These are phyloP conservation scores for Pythium apleroticum DNA, from an alignment of 352 stramenopile genomes.

Conservation along the genomic window DNA sequence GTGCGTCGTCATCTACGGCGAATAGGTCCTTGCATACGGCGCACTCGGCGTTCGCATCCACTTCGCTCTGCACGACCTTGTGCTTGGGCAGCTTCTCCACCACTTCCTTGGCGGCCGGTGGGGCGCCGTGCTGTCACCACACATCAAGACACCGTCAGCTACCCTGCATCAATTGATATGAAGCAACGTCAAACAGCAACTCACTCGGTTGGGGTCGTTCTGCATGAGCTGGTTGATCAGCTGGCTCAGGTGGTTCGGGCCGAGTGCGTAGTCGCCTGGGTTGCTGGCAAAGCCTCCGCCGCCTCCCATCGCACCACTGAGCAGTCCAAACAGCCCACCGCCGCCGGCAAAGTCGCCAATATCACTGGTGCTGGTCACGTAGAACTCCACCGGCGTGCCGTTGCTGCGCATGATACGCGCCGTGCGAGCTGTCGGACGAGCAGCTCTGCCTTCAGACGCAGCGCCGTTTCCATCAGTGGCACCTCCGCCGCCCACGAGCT, in stretches of 20 bases:
- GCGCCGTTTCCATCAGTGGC: not conserved
- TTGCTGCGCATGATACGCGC: constrained; percentile 63
- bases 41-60: constrained; percentile 77
- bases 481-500: constrained; percentile 18
- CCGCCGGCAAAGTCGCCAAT: constrained; percentile 29
- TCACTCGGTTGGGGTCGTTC: constrained; percentile 83
- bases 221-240: constrained; percentile 90
- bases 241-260: constrained; percentile 62
- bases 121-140: constrained; percentile 63
- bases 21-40: constrained; percentile 88
- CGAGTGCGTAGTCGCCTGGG: constrained; percentile 81
- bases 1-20: constrained; percentile 70
- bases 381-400: constrained; percentile 76
- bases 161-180: not conserved
- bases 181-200: constrained; percentile 2
- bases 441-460: constrained; percentile 8
- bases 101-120: constrained; percentile 70
- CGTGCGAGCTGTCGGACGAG: constrained; percentile 20
- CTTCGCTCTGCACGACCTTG: constrained; percentile 70
- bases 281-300: constrained; percentile 53
- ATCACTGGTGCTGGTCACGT: constrained; percentile 58
- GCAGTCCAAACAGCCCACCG: constrained; percentile 36
- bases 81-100: constrained; percentile 76
- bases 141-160: constrained; percentile 5
- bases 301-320: constrained; percentile 56